These are phyloP conservation scores for Cudoniella acicularis DNA, from an alignment of 495 filamentous ascomycete species.

Conservation along the genomic window DNA sequence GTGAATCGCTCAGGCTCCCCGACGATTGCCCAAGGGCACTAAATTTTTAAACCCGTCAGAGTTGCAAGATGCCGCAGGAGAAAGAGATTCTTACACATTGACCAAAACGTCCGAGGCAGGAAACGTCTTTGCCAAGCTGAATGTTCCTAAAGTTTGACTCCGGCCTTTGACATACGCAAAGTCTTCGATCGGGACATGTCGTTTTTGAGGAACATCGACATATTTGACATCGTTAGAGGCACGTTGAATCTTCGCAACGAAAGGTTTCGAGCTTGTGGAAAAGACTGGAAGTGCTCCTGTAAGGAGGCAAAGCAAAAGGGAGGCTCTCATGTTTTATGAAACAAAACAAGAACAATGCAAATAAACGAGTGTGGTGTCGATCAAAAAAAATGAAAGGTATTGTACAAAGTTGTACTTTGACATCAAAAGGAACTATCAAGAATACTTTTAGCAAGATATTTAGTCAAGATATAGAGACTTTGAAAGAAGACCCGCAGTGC, in stretches of 20 bases:
- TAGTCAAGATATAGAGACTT: neutral
- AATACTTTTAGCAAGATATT: neutral
- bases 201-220: neutral
- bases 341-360: neutral
- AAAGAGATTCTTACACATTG: neutral
- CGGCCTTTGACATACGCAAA: slow-evolving; percentile 1
- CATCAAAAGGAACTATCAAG: neutral
- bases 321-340: neutral
- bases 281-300: neutral
- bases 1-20: neutral
- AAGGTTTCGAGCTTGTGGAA: neutral
- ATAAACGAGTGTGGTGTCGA: neutral
- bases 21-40: neutral
- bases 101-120: neutral
- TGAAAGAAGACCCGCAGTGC: neutral
- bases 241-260: too few species aligned
- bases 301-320: neutral
- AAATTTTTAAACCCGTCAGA: neutral
- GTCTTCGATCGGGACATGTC: neutral
- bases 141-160: neutral
- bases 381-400: too few species aligned
- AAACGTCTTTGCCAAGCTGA: neutral
- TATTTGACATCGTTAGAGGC: neutral
- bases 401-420: neutral
- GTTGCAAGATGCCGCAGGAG: neutral